phyloP scores from a whole-genome alignment of 352 stramenopile species.

The Chrysophaeum taylorii region DNA sequence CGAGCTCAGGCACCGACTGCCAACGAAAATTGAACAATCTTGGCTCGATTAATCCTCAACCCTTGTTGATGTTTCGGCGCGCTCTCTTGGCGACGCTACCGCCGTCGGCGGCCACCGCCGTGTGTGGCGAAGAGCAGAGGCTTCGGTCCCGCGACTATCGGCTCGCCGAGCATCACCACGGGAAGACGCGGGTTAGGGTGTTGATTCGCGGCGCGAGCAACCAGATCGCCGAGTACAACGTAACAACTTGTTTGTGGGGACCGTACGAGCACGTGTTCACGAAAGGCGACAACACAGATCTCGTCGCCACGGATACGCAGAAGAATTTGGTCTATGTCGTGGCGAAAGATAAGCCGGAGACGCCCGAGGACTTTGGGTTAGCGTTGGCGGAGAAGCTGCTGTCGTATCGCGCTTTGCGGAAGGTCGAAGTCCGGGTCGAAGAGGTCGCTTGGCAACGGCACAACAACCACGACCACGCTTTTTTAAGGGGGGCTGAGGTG shows the following conservation, averaged over 20 bases:
- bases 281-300: conserved; percentile 22
- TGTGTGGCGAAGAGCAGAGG: no score
- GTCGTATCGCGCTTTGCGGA: no score
- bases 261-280: conserved; percentile 20
- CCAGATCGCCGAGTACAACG: conserved; percentile 18
- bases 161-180: conserved; percentile 14
- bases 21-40: no score
- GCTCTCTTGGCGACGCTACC: no score
- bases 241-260: conserved; percentile 9
- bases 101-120: no score
- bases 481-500: conserved; percentile 10
- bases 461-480: conserved; percentile 22
- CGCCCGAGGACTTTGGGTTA: conserved; percentile 20
- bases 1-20: no score
- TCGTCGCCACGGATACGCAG: conserved; percentile 28
- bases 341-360: conserved; percentile 16
- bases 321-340: conserved; percentile 29
- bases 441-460: no score
- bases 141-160: no score
- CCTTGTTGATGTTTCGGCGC: no score
- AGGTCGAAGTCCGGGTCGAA: no score
- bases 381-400: conserved; percentile 14
- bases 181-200: conserved; percentile 19
- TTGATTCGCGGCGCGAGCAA: conserved; percentile 12
- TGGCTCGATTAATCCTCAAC: no score